Conservation (phyloP, 2,329 filamentous ascomycete species). For the Berkeleyomyces rouxiae region DNA sequence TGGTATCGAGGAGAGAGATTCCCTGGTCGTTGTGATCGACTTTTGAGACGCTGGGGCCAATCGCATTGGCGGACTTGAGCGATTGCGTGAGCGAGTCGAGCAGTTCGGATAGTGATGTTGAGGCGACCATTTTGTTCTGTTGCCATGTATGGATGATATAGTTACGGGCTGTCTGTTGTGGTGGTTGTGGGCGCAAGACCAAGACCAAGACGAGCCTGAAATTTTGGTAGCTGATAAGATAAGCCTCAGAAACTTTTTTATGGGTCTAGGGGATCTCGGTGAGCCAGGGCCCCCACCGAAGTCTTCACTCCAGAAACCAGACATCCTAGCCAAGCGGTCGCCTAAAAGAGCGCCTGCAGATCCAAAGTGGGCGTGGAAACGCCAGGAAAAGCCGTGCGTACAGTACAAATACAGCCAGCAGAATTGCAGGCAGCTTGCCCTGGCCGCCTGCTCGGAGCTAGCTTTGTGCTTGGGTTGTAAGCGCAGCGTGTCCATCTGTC, state of each 20-base stretch:
- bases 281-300: neutral
- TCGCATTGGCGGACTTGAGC: conserved; percentile 46
- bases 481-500: too few relatives aligned
- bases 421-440: too few relatives aligned
- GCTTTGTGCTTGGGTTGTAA: too few relatives aligned
- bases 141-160: neutral
- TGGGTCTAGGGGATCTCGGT: conserved; percentile 2
- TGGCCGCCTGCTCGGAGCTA: too few relatives aligned
- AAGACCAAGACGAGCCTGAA: neutral
- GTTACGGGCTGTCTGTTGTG: neutral
- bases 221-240: conserved; percentile 9
- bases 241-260: conserved; percentile 11
- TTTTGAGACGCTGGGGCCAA: conserved; percentile 42
- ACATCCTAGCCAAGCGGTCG: neutral
- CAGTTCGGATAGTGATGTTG: conserved; percentile 32
- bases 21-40: conserved; percentile 66
- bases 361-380: too few relatives aligned
- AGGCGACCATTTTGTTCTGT: conserved; percentile 28
- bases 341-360: neutral
- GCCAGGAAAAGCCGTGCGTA: neutral
- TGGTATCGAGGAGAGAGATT: conserved; percentile 85
- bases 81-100: conserved; percentile 41
- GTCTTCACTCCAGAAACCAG: neutral
- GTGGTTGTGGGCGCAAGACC: neutral
- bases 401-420: neutral